These are phyloP conservation scores for Thalassiosira pacifica DNA, from an alignment of 352 stramenopile genomes.

Conservation along the genomic window DNA sequence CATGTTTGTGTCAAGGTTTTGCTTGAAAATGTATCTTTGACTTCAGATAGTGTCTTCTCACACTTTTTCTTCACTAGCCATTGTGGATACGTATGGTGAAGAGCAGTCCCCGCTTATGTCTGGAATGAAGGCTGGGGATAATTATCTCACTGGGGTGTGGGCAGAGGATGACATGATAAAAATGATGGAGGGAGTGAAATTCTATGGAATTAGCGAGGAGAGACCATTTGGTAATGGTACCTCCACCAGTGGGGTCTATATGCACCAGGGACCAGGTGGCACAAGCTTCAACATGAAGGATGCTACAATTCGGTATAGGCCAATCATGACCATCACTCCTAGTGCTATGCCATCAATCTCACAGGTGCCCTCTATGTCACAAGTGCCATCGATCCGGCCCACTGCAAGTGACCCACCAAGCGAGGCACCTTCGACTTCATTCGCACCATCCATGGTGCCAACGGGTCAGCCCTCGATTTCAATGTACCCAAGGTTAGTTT, in stretches of 20 bases:
- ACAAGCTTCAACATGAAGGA: conserved; percentile 48
- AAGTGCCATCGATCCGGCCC: conserved; percentile 24
- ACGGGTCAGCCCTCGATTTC: conserved; percentile 10
- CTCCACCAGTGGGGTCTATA: conserved; percentile 29
- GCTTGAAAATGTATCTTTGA: too few species aligned
- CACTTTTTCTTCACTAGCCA: too few species aligned
- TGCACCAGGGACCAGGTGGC: conserved; percentile 34
- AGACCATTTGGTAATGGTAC: conserved; percentile 48
- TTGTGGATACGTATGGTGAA: conserved; percentile 52
- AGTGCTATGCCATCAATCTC: conserved; percentile 13
- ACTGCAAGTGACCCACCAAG: neutral
- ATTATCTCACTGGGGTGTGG: conserved; percentile 56
- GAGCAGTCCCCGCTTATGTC: conserved; percentile 15
- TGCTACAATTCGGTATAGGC: conserved; percentile 33
- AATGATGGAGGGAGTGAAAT: conserved; percentile 50
- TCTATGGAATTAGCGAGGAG: conserved; percentile 40
- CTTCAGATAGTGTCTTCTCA: too few species aligned
- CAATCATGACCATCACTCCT: conserved; percentile 28
- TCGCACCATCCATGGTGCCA: conserved; percentile 15
- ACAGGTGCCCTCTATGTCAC: conserved; percentile 15
- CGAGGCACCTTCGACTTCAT: conserved; percentile 11
- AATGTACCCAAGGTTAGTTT: too few species aligned
- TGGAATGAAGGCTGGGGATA: conserved; percentile 11
- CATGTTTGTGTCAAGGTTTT: too few species aligned
- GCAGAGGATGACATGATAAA: neutral